Percentiles rank a stretch among this genome's conserved stretches.
Evolutionary conservation across 2,329 filamentous ascomycete genomes (phyloP).

Genomic region (Corinectria fuckeliana): DNA sequence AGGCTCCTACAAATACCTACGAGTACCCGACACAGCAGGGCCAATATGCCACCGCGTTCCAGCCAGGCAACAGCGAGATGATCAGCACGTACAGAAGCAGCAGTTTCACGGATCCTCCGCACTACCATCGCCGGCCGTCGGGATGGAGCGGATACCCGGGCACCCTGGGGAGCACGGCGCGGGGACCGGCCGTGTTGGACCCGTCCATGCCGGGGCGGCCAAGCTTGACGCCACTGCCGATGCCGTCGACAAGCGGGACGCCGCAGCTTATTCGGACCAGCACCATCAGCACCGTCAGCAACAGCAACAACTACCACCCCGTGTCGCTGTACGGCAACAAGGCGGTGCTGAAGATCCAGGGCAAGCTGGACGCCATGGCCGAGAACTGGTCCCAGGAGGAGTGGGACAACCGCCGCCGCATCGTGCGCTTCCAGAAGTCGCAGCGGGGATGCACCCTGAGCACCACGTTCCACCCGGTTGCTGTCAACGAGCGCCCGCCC

Average conservation of each 20-base stretch:
- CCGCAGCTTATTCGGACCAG: conserved; percentile 64
- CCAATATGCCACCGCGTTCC: conserved; percentile 49
- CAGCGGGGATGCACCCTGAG: conserved; percentile 84
- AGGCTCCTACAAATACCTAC: conserved; percentile 52
- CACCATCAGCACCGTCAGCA: conserved; percentile 52
- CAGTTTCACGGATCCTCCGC: conserved; percentile 57
- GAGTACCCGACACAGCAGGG: conserved; percentile 53
- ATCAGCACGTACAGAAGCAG: conserved; percentile 60
- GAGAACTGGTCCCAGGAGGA: conserved; percentile 85
- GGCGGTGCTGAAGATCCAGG: conserved; percentile 82
- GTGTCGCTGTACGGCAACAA: conserved; percentile 85
- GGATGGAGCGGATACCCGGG: conserved; percentile 54
- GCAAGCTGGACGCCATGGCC: conserved; percentile 84
- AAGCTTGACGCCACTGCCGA: conserved; percentile 55
- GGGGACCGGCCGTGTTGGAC: conserved; percentile 52
- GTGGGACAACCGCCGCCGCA: conserved; percentile 76
- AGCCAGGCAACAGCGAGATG: conserved; percentile 57
- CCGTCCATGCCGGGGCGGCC: conserved; percentile 52
- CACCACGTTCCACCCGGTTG: conserved; percentile 79
- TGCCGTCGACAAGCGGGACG: conserved; percentile 48
- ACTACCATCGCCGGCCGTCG: conserved; percentile 50
- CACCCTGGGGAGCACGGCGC: conserved; percentile 49
- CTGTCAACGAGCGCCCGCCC: conserved; percentile 77
- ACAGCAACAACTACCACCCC: conserved; percentile 68
- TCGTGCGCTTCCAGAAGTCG: conserved; percentile 86